Conservation (phyloP, 2,329 filamentous ascomycete species). For the Verticillium nubilum region DNA sequence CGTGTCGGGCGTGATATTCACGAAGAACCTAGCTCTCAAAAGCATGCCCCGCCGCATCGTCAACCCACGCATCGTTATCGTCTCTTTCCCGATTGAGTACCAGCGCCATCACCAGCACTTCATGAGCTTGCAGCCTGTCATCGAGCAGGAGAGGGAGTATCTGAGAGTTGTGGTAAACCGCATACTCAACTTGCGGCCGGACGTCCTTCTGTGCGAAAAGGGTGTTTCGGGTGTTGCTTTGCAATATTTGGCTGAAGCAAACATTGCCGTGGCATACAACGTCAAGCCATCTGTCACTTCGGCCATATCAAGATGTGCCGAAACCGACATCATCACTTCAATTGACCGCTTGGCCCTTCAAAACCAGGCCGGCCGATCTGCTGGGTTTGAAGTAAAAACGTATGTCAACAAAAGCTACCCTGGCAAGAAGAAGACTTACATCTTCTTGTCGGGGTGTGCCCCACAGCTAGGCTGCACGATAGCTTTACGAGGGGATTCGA, state of each 20-base stretch:
- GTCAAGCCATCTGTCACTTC: conserved; percentile 95
- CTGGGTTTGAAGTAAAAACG: conserved; percentile 91
- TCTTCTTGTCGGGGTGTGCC: conserved; percentile 86
- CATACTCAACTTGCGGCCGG: conserved; percentile 79
- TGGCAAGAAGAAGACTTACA: conserved; percentile 85
- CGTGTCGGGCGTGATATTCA: conserved; percentile 93
- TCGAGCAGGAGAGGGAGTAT: conserved; percentile 93
- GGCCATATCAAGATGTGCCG: conserved; percentile 86
- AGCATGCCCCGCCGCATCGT: conserved; percentile 87
- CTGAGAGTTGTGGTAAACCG: conserved; percentile 85
- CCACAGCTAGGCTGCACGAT: conserved; percentile 93
- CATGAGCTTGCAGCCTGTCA: conserved; percentile 96
- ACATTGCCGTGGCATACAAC: conserved; percentile 92
- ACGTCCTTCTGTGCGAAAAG: conserved; percentile 85
- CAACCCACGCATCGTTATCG: conserved; percentile 82
- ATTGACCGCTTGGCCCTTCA: conserved; percentile 84
- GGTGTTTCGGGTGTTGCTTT: conserved; percentile 88
- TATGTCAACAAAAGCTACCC: conserved; percentile 74
- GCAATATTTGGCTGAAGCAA: conserved; percentile 79
- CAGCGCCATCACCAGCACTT: conserved; percentile 86
- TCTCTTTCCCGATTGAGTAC: conserved; percentile 95
- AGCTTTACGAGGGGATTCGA: conserved; percentile 76
- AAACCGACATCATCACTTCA: conserved; percentile 88
- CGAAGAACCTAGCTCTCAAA: conserved; percentile 93
- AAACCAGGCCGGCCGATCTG: conserved; percentile 72